phyloP scores from a whole-genome alignment of 768 basidiomycete species.

The Boletales sp. region DNA sequence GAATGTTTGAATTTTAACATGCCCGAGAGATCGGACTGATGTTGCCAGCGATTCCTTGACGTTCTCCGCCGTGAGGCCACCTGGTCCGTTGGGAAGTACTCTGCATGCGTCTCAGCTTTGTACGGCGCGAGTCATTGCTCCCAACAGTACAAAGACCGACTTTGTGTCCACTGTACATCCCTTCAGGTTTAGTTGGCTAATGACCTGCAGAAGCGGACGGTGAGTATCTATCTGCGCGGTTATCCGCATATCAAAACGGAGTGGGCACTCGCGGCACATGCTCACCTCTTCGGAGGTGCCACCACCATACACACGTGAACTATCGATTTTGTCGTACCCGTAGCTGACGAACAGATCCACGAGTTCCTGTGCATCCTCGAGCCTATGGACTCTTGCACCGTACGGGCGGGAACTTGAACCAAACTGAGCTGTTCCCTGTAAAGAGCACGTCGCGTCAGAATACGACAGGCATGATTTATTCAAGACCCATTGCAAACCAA shows the following conservation, averaged over 20 bases:
- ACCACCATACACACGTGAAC: constrained; percentile 7
- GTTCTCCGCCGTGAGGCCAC: neutral
- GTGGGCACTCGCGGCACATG: neutral
- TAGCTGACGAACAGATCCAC: constrained; percentile 15
- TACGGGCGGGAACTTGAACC: constrained; percentile 6
- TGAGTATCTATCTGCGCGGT: neutral
- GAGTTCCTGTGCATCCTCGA: constrained; percentile 16
- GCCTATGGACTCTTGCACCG: constrained; percentile 9
- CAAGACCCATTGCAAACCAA: neutral
- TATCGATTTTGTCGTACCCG: constrained; percentile 14
- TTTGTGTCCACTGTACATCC: constrained; percentile 20
- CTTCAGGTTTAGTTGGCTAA: constrained; percentile 12
- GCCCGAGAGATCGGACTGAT: neutral
- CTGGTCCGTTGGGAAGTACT: constrained; percentile 33
- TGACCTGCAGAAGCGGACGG: constrained; percentile 1
- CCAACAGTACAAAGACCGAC: constrained; percentile 1
- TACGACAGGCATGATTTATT: neutral
- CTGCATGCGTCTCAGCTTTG: neutral
- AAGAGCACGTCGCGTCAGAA: neutral
- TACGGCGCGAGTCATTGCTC: too few relatives aligned
- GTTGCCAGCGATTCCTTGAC: neutral
- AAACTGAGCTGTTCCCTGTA: constrained; percentile 16
- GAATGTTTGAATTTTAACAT: constrained; percentile 3
- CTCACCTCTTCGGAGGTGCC: constrained; percentile 14
- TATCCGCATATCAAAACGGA: neutral